phyloP scores from a whole-genome alignment of 1,284 basidiomycete genomes.

The Sparassis latifolia region DNA sequence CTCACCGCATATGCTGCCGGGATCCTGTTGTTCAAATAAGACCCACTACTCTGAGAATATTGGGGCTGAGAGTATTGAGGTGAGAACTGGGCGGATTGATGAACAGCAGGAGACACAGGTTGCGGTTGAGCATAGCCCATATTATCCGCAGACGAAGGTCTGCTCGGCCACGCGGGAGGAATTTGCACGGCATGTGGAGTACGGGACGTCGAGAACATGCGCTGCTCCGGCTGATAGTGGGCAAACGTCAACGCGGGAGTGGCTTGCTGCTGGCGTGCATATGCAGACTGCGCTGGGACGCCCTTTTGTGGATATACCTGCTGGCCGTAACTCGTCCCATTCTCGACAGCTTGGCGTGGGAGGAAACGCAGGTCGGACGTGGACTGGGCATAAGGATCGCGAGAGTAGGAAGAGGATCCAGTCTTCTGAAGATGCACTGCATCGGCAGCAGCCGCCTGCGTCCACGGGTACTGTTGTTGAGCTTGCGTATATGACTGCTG shows the following conservation, averaged over 20 bases:
- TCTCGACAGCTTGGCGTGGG: slow-evolving; percentile 11
- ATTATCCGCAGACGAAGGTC: slow-evolving; percentile 10
- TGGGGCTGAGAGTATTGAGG: slow-evolving; percentile 11
- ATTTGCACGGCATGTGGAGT: slow-evolving; percentile 5
- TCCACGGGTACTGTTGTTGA: slow-evolving; percentile 11
- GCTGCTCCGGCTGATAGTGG: slow-evolving; percentile 18
- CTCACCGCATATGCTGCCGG: slow-evolving; percentile 14
- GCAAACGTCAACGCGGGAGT: slow-evolving; percentile 12
- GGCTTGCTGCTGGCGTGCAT: slow-evolving; percentile 14
- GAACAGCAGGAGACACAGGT: too few relatives aligned
- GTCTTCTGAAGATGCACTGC: slow-evolving; percentile 11
- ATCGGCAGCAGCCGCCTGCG: slow-evolving; percentile 3
- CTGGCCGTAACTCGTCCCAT: slow-evolving; percentile 13
- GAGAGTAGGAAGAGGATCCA: background rate
- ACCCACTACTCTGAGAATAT: slow-evolving; percentile 9
- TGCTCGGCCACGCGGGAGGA: slow-evolving; percentile 7
- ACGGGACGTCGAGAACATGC: slow-evolving; percentile 9
- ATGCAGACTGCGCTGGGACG: slow-evolving; percentile 7
- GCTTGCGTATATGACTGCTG: slow-evolving; percentile 5
- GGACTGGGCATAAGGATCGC: slow-evolving; percentile 10
- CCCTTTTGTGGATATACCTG: slow-evolving; percentile 10
- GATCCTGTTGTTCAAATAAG: slow-evolving; percentile 9
- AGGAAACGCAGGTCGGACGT: slow-evolving; percentile 14
- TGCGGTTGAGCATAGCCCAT: background rate
- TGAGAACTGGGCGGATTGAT: slow-evolving; percentile 2